Evolutionary conservation across 306 rosid species (phyloP).

Genomic region (Luffa aegyptiaca): DNA sequence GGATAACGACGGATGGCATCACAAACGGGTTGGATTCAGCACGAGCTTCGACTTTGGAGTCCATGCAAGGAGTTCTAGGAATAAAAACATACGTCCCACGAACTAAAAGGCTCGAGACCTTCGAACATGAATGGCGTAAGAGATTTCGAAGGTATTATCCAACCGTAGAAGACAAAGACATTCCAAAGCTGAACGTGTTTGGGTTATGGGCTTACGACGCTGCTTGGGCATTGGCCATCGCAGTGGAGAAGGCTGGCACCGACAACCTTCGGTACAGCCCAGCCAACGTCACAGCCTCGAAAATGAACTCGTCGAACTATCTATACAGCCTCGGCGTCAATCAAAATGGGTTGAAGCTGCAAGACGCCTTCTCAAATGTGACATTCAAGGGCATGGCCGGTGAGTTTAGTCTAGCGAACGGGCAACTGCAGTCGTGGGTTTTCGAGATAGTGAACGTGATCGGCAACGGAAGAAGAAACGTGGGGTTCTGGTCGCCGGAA

Average conservation of each 20-base stretch:
- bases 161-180: constrained; percentile 8
- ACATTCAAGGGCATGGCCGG: constrained; percentile 19
- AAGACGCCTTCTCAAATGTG: constrained; percentile 17
- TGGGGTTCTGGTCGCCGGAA: constrained; percentile 45
- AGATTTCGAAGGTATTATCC: constrained; percentile 22
- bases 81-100: neutral
- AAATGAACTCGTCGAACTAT: constrained; percentile 13
- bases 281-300: neutral
- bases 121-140: neutral
- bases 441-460: constrained; percentile 29
- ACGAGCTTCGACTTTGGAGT: neutral
- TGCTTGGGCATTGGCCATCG: constrained; percentile 35
- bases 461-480: constrained; percentile 21
- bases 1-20: constrained; percentile 4
- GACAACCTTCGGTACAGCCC: neutral
- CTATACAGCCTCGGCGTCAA: constrained; percentile 27
- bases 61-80: constrained; percentile 1
- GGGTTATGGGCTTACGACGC: constrained; percentile 51
- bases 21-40: neutral
- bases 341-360: constrained; percentile 21
- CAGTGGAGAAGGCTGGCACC: constrained; percentile 23
- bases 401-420: constrained; percentile 10
- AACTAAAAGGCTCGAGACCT: neutral
- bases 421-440: constrained; percentile 12
- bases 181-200: constrained; percentile 9